Percentiles rank a stretch among this genome's conserved stretches.
Evolutionary conservation across 2,329 filamentous ascomycete species (phyloP).

Genomic region (Xylaria sp.): DNA sequence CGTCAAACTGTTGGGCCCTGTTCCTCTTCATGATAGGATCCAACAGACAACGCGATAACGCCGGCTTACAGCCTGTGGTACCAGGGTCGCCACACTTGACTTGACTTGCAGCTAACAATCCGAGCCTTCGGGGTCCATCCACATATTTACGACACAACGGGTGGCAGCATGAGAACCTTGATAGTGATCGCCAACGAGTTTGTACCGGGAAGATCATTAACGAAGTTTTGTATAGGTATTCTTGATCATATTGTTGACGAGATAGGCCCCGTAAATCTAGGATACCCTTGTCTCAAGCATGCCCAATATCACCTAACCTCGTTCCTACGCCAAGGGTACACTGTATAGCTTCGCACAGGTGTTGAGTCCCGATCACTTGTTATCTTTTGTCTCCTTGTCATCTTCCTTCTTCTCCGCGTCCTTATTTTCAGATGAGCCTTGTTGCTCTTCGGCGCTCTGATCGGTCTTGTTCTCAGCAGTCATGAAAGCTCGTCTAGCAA

Average conservation of each 20-base stretch:
- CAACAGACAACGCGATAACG: conserved; percentile 4
- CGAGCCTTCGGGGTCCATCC: neutral
- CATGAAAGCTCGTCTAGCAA: conserved; percentile 45
- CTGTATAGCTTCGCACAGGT: conserved; percentile 13
- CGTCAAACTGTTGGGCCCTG: neutral
- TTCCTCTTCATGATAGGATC: conserved; percentile 5
- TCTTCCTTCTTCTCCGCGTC: neutral
- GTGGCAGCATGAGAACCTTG: neutral
- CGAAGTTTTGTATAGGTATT: neutral
- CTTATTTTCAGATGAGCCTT: conserved; percentile 8
- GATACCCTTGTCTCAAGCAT: conserved; percentile 18
- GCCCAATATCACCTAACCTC: conserved; percentile 20
- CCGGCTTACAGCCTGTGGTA: conserved; percentile 2
- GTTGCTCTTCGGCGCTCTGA: neutral
- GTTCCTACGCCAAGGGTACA: conserved; percentile 14
- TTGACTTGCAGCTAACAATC: conserved; percentile 25
- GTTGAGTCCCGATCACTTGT: neutral
- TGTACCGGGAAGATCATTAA: neutral
- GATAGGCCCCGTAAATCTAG: conserved; percentile 7
- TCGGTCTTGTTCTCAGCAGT: conserved; percentile 35
- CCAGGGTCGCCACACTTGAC: neutral
- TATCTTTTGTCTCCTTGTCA: conserved; percentile 5
- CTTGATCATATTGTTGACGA: conserved; percentile 8
- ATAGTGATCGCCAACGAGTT: neutral
- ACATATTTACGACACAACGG: neutral